Evolutionary conservation across 2,329 filamentous ascomycete genomes (phyloP).

Genomic region (Alternaria hordeiaustralica): DNA sequence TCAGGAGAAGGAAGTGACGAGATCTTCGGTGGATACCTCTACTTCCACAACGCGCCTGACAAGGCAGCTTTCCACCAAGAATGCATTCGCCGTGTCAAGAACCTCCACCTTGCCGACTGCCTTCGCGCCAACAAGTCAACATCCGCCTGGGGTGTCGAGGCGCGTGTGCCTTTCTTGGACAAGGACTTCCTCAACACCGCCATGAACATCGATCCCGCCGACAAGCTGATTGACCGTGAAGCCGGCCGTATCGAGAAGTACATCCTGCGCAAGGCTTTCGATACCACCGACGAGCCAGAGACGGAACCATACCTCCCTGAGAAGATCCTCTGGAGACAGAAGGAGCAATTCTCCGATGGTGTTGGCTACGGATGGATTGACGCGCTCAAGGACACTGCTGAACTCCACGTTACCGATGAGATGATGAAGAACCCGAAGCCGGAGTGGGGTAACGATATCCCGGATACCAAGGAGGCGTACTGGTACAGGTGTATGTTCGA

Average conservation of each 20-base stretch:
- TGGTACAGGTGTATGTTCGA: slow-evolving; percentile 99
- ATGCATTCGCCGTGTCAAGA: slow-evolving; percentile 92
- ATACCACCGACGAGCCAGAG: slow-evolving; percentile 84
- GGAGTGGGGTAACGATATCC: slow-evolving; percentile 91
- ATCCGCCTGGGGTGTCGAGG: slow-evolving; percentile 96
- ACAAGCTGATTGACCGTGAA: slow-evolving; percentile 84
- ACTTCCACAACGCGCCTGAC: slow-evolving; percentile 94
- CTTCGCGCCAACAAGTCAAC: slow-evolving; percentile 99
- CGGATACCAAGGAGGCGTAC: slow-evolving; percentile 95
- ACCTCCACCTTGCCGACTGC: slow-evolving; percentile 95
- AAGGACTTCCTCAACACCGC: slow-evolving; percentile 92
- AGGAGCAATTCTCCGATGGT: slow-evolving; percentile 99
- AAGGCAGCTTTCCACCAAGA: slow-evolving; percentile 94
- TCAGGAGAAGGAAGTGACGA: slow-evolving; percentile 97
- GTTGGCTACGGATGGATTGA: slow-evolving; percentile 99
- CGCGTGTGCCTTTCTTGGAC: slow-evolving; percentile 96
- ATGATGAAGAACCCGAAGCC: slow-evolving; percentile 99
- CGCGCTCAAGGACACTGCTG: slow-evolving; percentile 91
- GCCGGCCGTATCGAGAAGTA: slow-evolving; percentile 93
- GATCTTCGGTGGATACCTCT: slow-evolving; percentile 97
- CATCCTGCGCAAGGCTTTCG: slow-evolving; percentile 96
- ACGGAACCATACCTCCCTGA: slow-evolving; percentile 89
- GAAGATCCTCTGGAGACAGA: slow-evolving; percentile 96
- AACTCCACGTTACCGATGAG: slow-evolving; percentile 89
- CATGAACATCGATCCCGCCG: slow-evolving; percentile 92